phyloP scores from a whole-genome alignment of 192 early-diverging fungal species.

The Kickxella alabastrina region DNA sequence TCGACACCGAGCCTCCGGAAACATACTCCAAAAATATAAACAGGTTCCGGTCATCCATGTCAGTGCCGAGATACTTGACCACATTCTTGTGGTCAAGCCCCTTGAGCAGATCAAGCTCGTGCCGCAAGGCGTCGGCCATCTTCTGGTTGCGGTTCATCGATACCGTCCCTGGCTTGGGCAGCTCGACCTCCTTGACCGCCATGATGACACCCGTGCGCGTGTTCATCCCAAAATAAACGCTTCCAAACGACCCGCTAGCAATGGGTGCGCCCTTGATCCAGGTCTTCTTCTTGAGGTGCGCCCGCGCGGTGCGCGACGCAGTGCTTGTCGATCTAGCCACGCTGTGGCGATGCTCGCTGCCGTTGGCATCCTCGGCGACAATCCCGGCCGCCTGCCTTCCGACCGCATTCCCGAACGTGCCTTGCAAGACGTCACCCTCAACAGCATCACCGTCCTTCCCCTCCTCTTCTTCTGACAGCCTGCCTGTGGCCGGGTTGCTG shows the following conservation, averaged over 20 bases:
- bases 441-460: neutral
- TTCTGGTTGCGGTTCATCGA: slow-evolving; percentile 69
- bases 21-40: slow-evolving; percentile 98
- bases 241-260: slow-evolving; percentile 94
- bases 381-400: neutral
- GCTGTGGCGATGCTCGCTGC: slow-evolving; percentile 16
- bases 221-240: slow-evolving; percentile 89
- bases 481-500: neutral
- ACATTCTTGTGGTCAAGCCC: slow-evolving; percentile 94
- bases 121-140: slow-evolving; percentile 82
- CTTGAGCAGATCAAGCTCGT: slow-evolving; percentile 86
- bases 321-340: slow-evolving; percentile 17
- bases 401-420: neutral
- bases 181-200: slow-evolving; percentile 96
- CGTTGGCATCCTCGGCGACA: neutral
- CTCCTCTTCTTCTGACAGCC: neutral
- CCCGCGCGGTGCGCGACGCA: slow-evolving; percentile 12
- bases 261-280: slow-evolving; percentile 91
- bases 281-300: slow-evolving; percentile 40
- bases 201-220: slow-evolving; percentile 84
- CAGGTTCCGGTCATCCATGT: slow-evolving; percentile 68
- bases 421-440: neutral
- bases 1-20: slow-evolving; percentile 91
- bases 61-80: slow-evolving; percentile 91
- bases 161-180: slow-evolving; percentile 64